Conservation (phyloP, 1,139 yeast genomes). For the Fermentozyma sake region DNA sequence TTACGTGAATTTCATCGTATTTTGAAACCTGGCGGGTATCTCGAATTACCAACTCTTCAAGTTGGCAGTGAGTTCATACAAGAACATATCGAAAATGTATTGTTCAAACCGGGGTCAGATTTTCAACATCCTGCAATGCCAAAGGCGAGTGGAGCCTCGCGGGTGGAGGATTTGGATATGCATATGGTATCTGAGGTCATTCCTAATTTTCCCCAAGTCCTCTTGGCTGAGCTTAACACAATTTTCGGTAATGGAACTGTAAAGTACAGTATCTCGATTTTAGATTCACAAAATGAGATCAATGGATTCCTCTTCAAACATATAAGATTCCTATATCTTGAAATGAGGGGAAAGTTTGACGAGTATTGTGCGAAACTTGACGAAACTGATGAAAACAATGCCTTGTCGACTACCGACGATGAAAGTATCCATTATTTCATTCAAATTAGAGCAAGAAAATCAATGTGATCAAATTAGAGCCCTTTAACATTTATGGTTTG, state of each 20-base stretch:
- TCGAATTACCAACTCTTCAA: slow-evolving; percentile 29
- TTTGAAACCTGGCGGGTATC: slow-evolving; percentile 31
- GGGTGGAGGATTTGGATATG: slow-evolving; percentile 18
- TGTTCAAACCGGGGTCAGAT: slow-evolving; percentile 4
- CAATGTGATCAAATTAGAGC: not conserved
- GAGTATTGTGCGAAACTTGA: slow-evolving; percentile 21
- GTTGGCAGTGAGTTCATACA: slow-evolving; percentile 12
- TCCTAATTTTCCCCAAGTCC: slow-evolving; percentile 21
- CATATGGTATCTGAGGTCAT: slow-evolving; percentile 19
- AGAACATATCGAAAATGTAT: slow-evolving; percentile 6
- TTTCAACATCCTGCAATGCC: not conserved
- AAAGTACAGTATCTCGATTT: slow-evolving; percentile 25
- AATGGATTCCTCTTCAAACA: slow-evolving; percentile 29
- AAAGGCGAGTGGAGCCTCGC: slow-evolving; percentile 8
- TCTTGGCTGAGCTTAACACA: slow-evolving; percentile 19
- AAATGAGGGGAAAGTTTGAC: slow-evolving; percentile 31
- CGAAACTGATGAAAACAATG: slow-evolving; percentile 11
- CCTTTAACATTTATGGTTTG: no score
- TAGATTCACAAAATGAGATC: slow-evolving; percentile 30
- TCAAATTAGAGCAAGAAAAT: slow-evolving; percentile 28
- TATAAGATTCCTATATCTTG: slow-evolving; percentile 28
- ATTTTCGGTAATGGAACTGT: slow-evolving; percentile 36
- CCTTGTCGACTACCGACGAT: slow-evolving; percentile 4
- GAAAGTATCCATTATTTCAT: slow-evolving; percentile 27
- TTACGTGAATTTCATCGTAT: slow-evolving; percentile 34